Base-by-base conservation (phyloP, 345 rosid species). In the Citrus unshiu region DNA sequence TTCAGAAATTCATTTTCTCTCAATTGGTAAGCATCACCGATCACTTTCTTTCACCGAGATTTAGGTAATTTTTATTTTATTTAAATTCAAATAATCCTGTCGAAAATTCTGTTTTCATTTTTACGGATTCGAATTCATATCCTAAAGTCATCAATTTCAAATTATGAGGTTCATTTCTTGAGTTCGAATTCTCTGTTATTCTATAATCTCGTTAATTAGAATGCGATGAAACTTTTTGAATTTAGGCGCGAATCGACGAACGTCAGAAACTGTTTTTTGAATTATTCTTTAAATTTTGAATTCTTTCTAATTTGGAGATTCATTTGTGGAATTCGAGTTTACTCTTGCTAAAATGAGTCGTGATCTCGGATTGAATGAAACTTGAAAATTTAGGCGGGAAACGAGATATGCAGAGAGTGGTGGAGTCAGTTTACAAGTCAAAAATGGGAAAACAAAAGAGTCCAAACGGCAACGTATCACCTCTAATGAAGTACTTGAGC, bases 401-500 rank as follows among this genome's bases (percentile, higher is more conserved):
- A 29, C 64, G 67, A n/a, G 65, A 75, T 71, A 56, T 59, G 75
- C 54, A 43, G 29, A 68, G 27, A 29, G 57, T 66, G n/a, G 69
- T 78, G 84, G 84, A 79, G 25, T 74, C 77, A 70, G 49, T 54
- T 59, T 75, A 83, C 69, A 59, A 61, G 68, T 37, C 77, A 62
- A 77, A 32, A 73, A 56, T 73, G 67, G 61, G 63, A 63, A 51
- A 66, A 58, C 9, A 46, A 4, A 27, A 51, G 78, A 75, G 54
- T 72, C 80, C 60, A 54, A 72, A 46, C 39, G 43, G 62, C 24
- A 58, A 49, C 25, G 67, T 79, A 32, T 79, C 78, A 24, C 76
- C 82, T 24, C 67, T 82, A 29, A 66, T 81, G 46, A 80, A 81
- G 73, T 77, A 75, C 61, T 79, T 84, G 67, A 67, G 77, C 70